Percentiles rank a stretch among this genome's conserved stretches.
These are phyloP conservation scores for Pseudocohnilembus persalinus DNA, from an alignment of 169 alveolate genomes.

Conservation along the genomic window DNA sequence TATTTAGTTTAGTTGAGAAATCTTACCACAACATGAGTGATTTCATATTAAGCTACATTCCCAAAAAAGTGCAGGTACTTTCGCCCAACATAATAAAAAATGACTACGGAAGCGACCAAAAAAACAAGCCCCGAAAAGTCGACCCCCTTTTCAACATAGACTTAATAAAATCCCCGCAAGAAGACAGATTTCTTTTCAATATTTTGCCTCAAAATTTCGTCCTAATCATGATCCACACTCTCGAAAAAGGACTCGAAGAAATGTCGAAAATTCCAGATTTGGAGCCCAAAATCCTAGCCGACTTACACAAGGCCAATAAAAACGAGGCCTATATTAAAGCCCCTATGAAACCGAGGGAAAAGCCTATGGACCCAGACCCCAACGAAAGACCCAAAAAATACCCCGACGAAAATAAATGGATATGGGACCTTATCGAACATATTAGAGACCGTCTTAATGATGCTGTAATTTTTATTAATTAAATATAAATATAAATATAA, in stretches of 20 bases:
- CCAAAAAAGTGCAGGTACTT: slow-evolving; percentile 64
- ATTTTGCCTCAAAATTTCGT: slow-evolving; percentile 85
- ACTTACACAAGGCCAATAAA: slow-evolving; percentile 86
- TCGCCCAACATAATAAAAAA: slow-evolving; percentile 71
- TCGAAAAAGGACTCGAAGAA: slow-evolving; percentile 89
- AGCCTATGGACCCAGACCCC: slow-evolving; percentile 82
- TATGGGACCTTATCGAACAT: slow-evolving; percentile 81
- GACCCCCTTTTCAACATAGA: slow-evolving; percentile 65
- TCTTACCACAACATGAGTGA: slow-evolving; percentile 74
- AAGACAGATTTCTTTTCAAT: slow-evolving; percentile 79
- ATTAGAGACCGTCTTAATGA: slow-evolving; percentile 59
- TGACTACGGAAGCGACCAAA: slow-evolving; percentile 38
- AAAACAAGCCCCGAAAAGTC: slow-evolving; percentile 48
- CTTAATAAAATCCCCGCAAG: slow-evolving; percentile 69
- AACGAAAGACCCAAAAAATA: slow-evolving; percentile 72
- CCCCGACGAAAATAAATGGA: slow-evolving; percentile 91
- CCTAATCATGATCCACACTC: slow-evolving; percentile 75
- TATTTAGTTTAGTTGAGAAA: slow-evolving; percentile 66
- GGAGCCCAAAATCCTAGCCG: slow-evolving; percentile 88
- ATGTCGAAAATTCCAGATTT: slow-evolving; percentile 88
- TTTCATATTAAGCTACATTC: slow-evolving; percentile 71
- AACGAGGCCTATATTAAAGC: slow-evolving; percentile 77
- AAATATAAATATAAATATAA: too few species aligned
- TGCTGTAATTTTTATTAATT: slow-evolving; percentile 35
- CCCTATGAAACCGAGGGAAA: slow-evolving; percentile 82